These are phyloP conservation scores for Posidonia australis DNA, from an alignment of 106 monocot species.

Conservation along the genomic window DNA sequence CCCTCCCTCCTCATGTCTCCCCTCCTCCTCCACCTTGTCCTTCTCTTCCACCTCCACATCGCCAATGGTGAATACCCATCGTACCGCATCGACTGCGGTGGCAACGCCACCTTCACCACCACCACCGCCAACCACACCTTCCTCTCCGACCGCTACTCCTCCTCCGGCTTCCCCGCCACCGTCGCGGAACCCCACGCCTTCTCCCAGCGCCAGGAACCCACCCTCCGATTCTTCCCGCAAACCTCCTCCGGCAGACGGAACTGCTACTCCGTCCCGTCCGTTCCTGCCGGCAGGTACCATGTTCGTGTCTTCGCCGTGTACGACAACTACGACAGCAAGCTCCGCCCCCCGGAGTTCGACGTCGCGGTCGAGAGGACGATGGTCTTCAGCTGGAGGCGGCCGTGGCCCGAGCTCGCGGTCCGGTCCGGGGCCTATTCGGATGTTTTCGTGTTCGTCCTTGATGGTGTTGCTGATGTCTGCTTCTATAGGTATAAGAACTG, in stretches of 20 bases:
- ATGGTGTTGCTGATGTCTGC: conserved; percentile 52
- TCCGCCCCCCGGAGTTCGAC: conserved; percentile 64
- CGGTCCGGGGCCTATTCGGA: conserved; percentile 81
- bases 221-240: conserved; percentile 40
- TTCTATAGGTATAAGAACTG: conserved; percentile 32
- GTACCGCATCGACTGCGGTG: background rate
- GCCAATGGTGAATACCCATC: too few relatives aligned
- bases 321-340: conserved; percentile 88
- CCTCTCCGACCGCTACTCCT: conserved; percentile 1
- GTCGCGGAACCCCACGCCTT: conserved; percentile 6
- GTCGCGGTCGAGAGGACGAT: conserved; percentile 67
- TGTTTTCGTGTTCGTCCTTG: conserved; percentile 30
- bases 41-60: too few relatives aligned
- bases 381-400: conserved; percentile 73
- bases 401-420: conserved; percentile 58
- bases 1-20: background rate
- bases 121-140: background rate
- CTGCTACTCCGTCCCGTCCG: conserved; percentile 84
- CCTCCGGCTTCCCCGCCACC: background rate
- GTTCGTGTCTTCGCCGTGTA: conserved; percentile 80
- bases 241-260: conserved; percentile 54
- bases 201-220: background rate
- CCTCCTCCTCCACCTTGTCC: conserved; percentile 1
- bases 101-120: too few relatives aligned
- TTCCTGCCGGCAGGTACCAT: conserved; percentile 62